A percentile compares a stretch with the other conserved stretches of the same genome.
Evolutionary conservation across 257 asterid species (phyloP).

Genomic region (Solanum arcanum): DNA sequence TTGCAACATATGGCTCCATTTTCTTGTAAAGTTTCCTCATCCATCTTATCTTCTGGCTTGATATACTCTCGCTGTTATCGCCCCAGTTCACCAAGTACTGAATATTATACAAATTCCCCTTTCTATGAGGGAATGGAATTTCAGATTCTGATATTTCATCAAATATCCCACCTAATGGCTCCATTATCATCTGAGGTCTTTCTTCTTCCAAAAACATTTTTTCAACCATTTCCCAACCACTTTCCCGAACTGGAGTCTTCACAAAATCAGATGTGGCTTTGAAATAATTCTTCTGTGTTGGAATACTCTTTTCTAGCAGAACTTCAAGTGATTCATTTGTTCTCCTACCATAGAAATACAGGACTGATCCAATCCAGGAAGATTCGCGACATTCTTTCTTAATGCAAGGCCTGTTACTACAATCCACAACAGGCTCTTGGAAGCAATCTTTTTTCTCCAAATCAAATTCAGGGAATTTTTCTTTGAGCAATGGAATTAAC

Average conservation of each 20-base stretch:
- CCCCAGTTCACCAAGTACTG: not conserved
- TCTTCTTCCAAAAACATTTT: not conserved
- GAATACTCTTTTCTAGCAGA: not conserved
- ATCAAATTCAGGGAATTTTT: not conserved
- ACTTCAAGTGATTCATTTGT: not conserved
- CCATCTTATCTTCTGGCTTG: not conserved
- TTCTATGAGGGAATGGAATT: not conserved
- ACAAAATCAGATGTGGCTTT: not conserved
- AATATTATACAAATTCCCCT: not conserved
- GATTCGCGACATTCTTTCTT: not conserved
- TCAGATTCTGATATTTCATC: not conserved
- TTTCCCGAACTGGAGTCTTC: not conserved
- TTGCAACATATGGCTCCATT: not conserved
- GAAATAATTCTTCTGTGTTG: not conserved
- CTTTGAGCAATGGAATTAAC: not conserved
- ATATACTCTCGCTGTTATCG: not conserved
- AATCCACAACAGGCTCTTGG: not conserved
- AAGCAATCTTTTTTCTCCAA: not conserved
- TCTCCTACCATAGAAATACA: not conserved
- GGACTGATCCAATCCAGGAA: not conserved
- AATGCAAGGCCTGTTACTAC: not conserved
- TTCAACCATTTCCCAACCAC: not conserved
- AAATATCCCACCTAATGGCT: not conserved
- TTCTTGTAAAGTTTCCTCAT: not conserved
- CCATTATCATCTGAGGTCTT: not conserved